These are phyloP conservation scores for Dissophora ornata DNA, from an alignment of 192 early-diverging fungal genomes.

Conservation along the genomic window DNA sequence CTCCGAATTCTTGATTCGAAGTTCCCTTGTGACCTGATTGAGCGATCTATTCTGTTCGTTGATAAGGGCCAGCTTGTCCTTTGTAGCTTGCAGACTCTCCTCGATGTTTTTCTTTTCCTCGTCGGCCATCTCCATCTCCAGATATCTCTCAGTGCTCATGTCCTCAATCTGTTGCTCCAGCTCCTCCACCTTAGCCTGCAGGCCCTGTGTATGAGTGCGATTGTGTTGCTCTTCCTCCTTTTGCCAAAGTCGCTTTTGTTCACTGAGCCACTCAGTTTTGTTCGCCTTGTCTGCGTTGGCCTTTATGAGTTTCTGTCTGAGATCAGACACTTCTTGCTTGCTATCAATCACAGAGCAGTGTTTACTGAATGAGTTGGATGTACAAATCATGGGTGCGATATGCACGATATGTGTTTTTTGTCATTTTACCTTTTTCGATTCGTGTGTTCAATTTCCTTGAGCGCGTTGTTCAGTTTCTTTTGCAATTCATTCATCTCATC, in stretches of 20 bases:
- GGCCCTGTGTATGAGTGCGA: neutral
- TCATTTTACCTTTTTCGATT: slow-evolving; percentile 9
- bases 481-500: slow-evolving; percentile 1
- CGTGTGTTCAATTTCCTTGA: slow-evolving; percentile 15
- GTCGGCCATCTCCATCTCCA: slow-evolving; percentile 19
- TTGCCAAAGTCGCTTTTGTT: slow-evolving; percentile 19
- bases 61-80: neutral
- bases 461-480: slow-evolving; percentile 14
- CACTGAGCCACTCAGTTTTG: slow-evolving; percentile 7
- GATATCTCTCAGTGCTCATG: slow-evolving; percentile 22
- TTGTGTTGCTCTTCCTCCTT: slow-evolving; percentile 6
- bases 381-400: neutral
- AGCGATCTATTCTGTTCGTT: neutral
- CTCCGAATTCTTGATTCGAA: slow-evolving; percentile 13
- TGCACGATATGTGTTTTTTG: neutral
- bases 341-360: neutral
- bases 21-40: slow-evolving; percentile 4
- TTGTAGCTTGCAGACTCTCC: neutral
- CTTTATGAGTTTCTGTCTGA: slow-evolving; percentile 17
- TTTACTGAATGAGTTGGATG: neutral
- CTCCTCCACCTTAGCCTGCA: slow-evolving; percentile 13
- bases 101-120: slow-evolving; percentile 18
- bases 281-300: slow-evolving; percentile 9
- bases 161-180: slow-evolving; percentile 23
- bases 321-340: slow-evolving; percentile 2